phyloP scores from a whole-genome alignment of 192 early-diverging fungal species.

The Martensiomyces pterosporus region DNA sequence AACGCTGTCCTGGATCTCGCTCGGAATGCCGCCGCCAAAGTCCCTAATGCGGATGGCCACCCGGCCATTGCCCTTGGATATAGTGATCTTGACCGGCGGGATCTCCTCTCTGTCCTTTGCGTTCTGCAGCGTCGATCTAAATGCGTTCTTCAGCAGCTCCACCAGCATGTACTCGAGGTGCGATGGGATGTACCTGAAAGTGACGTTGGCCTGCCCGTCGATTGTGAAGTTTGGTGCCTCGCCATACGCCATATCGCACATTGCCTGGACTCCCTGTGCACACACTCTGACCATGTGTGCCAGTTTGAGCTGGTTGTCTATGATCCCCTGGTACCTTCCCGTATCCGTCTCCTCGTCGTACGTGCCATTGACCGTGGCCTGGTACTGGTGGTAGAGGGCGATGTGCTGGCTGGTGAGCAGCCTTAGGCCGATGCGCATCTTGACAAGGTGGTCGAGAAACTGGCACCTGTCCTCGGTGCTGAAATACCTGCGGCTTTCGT shows the following conservation, averaged over 20 bases:
- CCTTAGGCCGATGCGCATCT: conserved; percentile 80
- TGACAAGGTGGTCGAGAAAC: conserved; percentile 82
- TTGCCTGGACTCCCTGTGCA: conserved; percentile 66
- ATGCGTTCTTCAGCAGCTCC: conserved; percentile 84
- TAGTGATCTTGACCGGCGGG: conserved; percentile 74
- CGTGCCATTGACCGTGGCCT: background rate
- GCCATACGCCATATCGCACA: conserved; percentile 86
- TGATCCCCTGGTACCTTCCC: conserved; percentile 20
- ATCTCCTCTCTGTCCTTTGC: conserved; percentile 20
- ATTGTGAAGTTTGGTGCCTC: conserved; percentile 63
- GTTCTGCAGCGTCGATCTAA: conserved; percentile 69
- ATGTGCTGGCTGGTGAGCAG: conserved; percentile 84
- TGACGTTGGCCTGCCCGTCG: conserved; percentile 25
- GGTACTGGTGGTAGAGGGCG: conserved; percentile 54
- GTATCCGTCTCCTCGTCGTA: background rate
- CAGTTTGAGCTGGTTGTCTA: conserved; percentile 14
- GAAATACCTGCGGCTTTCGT: conserved; percentile 81
- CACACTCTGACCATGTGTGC: conserved; percentile 54
- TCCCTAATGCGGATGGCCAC: conserved; percentile 80
- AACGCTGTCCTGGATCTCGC: conserved; percentile 60
- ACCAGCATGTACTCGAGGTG: conserved; percentile 86
- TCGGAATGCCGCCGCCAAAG: conserved; percentile 79
- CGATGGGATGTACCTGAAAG: conserved; percentile 65
- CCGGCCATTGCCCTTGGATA: conserved; percentile 63
- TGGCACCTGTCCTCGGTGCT: conserved; percentile 50